Base-by-base conservation (phyloP, 805 yeast genomes). In the Wickerhamomyces kurtzmanii region DNA sequence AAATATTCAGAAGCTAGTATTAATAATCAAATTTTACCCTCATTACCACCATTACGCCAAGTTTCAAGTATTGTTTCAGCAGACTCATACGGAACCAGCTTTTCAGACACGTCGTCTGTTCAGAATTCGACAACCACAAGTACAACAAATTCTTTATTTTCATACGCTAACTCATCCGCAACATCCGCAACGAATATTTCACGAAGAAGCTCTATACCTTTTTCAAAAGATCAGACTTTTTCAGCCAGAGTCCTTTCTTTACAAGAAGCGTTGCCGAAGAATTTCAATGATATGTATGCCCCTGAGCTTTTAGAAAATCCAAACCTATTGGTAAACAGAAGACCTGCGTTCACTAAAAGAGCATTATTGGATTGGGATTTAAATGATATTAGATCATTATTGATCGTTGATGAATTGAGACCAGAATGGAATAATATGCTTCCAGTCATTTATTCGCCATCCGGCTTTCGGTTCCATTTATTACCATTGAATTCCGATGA, bases 351-450 rank as follows among this genome's bases (percentile, higher is more conserved):
- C 50, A 75, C 84, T 0, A 68, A 66, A 35, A 56, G 85, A 29
- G 71, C 68, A 11, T 55, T 80, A 22, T 55, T 73, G 15, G 80
- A 77, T 47, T 80, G 89, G 89, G 75, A 68, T 26, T 44, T 75
- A 28, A 80, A 80, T 48, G 87, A 78, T 46, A 55, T 75, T 12
- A 55, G 89, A 24, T 74, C 85, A 2, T 49, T 78, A 17, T 53
- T 80, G 20, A 73, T 80, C 16, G 59, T 75, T 14, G 67, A 62
- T 18, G 52, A 47, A 15, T 38, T 68, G 21, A 55, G 52, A 28
- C 71, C 72, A 5, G 75, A 68, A 41, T 78, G 85, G 84, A 54
- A 59, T 11, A 57, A 57, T 6, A 57, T 53, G 31, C 31, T 75
- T 5, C 84, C 83, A 0, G 41, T 47, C 14, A 54, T 71, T 5